Evolutionary conservation across 2,329 filamentous ascomycete genomes (phyloP), one percentile per base, ranked within the genome.

Genomic region (Nemania diffusa): DNA sequence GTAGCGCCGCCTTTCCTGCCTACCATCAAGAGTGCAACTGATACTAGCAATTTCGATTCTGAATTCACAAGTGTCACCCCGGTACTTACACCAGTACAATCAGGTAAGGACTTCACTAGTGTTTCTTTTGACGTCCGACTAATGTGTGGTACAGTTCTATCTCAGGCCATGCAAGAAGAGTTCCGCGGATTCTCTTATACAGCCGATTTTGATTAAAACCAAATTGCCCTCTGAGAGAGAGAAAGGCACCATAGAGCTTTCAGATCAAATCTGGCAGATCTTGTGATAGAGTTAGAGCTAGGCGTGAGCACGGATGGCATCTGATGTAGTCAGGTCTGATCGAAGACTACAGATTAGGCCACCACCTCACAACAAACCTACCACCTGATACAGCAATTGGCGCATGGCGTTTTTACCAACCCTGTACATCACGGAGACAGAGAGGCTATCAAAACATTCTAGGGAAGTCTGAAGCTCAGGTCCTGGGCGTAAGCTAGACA

Each of bases 31-130:
- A 97, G 88, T 78, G 88, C 94, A 8, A 97, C 96, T 50, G 96
- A 99, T 83, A 99, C 96, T n/a, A 97, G 94, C 85, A 99, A 99
- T 83, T 99, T 99, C 80, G 96, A 99, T 79, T 93, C 92, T 53
- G 96, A 99, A 79, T 99, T 99, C 79, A 99, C 96, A 0, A 98
- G 95, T 77, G 96, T 99, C 62, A 99, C 96, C 48, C 96, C 96
- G 1, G 96, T 99, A 65, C 86, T 99, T 73, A 99, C 96, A 32
- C 96, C 96, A 58, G 96, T 99, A 62, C 94, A 98, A 82, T 97
- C 93, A 81, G 94, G 94, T 97, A 91, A 84, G 92, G 17, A n/a
- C 85, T 65, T 59, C 46, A 24, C 20, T 32, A 13, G 4, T 26
- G n/a, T 26, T 15, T 27, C 26, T 44, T 52, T 69, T 1, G 29